phyloP scores from a whole-genome alignment of 2,329 filamentous ascomycete species.

The Elsinoe australis region DNA sequence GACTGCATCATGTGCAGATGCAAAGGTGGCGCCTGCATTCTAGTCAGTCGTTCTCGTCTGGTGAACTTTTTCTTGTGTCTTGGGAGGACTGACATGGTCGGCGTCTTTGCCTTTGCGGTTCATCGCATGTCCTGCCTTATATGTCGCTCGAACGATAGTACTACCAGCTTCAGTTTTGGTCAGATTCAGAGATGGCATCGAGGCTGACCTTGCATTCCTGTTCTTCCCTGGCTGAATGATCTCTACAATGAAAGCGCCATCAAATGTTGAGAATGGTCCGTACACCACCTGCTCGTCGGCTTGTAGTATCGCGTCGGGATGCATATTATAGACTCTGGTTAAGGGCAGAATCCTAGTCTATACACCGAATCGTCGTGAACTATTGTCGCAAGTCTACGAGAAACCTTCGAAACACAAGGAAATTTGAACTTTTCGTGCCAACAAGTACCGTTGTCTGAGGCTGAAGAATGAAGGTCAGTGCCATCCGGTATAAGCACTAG shows the following conservation, averaged over 20 bases:
- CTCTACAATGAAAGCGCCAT: not conserved
- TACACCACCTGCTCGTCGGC: not conserved
- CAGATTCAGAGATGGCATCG: not conserved
- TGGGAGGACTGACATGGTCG: not conserved
- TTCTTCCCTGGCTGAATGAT: not conserved
- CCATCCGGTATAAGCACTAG: too few relatives aligned
- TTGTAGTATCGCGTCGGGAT: too few relatives aligned
- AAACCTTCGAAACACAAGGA: too few relatives aligned
- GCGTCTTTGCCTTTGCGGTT: not conserved
- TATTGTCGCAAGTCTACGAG: too few relatives aligned
- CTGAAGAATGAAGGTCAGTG: too few relatives aligned
- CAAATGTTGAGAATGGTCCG: not conserved
- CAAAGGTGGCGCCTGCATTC: not conserved
- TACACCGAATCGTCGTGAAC: too few relatives aligned
- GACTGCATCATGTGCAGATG: conserved; percentile 7
- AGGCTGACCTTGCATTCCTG: conserved; percentile 1
- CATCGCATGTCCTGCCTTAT: conserved; percentile 4
- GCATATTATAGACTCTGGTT: too few relatives aligned
- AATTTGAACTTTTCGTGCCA: too few relatives aligned
- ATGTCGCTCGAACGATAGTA: not conserved
- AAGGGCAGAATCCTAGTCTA: too few relatives aligned
- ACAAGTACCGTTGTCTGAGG: too few relatives aligned
- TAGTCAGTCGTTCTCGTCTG: too few relatives aligned
- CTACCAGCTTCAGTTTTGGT: not conserved
- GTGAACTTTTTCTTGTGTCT: not conserved